Conservation (phyloP, 129 eudicot genomes). For the Flaveria robusta region DNA sequence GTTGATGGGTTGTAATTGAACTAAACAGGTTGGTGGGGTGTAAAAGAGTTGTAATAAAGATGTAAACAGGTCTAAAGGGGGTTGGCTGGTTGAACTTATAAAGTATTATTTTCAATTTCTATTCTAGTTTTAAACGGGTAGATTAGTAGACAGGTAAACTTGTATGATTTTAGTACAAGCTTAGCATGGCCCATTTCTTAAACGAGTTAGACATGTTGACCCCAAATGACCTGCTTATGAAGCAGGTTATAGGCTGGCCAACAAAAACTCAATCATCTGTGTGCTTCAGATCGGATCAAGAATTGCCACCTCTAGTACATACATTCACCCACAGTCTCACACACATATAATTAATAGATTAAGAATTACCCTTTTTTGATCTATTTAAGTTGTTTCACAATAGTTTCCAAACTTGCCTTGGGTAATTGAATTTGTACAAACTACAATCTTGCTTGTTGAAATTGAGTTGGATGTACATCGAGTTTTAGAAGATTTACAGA, state of each 20-base stretch:
- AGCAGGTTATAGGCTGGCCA: too few species aligned
- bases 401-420: too few species aligned
- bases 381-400: too few species aligned
- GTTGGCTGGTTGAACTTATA: neutral
- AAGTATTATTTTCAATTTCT: neutral
- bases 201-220: neutral
- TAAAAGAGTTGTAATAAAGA: neutral
- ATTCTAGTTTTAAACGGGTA: neutral
- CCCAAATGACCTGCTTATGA: too few species aligned
- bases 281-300: neutral
- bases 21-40: neutral
- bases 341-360: too few species aligned
- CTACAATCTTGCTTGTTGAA: too few species aligned
- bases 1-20: neutral
- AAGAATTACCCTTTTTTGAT: too few species aligned
- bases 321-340: neutral
- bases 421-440: too few species aligned
- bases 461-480: too few species aligned
- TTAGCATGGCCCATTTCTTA: neutral
- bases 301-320: neutral
- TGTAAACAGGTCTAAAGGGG: neutral
- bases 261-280: too few species aligned
- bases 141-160: neutral
- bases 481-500: too few species aligned
- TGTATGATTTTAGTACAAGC: neutral